Conservation (phyloP, 116 monocot genomes). For the Iris pallida region DNA sequence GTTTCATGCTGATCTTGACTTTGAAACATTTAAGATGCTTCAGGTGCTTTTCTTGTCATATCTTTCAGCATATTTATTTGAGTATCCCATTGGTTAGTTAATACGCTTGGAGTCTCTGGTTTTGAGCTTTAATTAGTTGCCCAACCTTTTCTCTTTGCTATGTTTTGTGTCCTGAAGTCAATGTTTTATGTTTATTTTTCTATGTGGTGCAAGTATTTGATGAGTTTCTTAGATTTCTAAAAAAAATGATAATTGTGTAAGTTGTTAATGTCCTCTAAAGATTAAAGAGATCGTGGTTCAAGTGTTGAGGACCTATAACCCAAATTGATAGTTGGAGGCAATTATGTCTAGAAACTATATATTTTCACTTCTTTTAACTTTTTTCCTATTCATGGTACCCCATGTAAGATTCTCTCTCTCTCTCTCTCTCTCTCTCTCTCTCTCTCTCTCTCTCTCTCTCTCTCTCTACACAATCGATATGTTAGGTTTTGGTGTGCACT, state of each 20-base stretch:
- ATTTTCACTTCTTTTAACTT: neutral
- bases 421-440: neutral
- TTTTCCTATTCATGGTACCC: neutral
- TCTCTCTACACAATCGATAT: neutral
- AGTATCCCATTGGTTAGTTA: neutral
- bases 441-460: neutral
- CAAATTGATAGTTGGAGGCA: too few relatives aligned
- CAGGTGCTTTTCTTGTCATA: slow-evolving; percentile 46
- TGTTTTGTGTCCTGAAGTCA: neutral
- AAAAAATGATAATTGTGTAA: too few relatives aligned
- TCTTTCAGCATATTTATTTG: neutral
- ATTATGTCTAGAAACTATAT: neutral
- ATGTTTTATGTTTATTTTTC: neutral
- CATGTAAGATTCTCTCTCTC: neutral
- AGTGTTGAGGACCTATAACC: too few relatives aligned
- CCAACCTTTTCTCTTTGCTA: neutral
- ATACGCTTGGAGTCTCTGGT: neutral
- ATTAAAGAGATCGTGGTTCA: too few relatives aligned
- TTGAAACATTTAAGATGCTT: slow-evolving; percentile 73
- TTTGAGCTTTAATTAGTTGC: neutral
- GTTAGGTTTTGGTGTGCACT: too few relatives aligned
- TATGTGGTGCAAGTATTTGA: too few relatives aligned
- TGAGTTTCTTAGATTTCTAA: too few relatives aligned
- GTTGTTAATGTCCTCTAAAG: too few relatives aligned
- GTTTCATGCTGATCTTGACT: slow-evolving; percentile 90